These are phyloP conservation scores for Nitzschia sp. DNA, from an alignment of 108 stramenopile genomes.

Conservation along the genomic window DNA sequence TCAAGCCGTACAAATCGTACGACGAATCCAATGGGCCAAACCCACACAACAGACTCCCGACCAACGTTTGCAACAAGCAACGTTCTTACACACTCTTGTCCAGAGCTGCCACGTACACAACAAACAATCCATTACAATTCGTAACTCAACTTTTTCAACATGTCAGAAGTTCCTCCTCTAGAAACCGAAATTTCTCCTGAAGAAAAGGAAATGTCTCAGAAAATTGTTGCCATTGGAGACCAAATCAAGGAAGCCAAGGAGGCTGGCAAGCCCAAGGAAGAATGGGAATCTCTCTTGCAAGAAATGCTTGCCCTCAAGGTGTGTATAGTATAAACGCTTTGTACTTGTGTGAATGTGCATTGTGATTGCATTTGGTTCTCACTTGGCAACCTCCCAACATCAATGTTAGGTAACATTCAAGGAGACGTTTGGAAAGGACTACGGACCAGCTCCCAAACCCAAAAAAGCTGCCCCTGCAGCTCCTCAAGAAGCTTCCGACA, in stretches of 20 bases:
- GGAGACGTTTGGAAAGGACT: constrained; percentile 63
- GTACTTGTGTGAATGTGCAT: too few species aligned
- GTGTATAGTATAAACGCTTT: background rate
- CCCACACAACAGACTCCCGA: too few species aligned
- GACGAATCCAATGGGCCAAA: too few species aligned
- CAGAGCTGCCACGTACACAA: too few species aligned
- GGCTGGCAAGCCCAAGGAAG: constrained; percentile 70
- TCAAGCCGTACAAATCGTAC: too few species aligned
- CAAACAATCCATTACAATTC: too few species aligned
- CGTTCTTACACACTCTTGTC: too few species aligned
- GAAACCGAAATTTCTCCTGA: constrained; percentile 9
- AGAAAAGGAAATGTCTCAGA: constrained; percentile 43
- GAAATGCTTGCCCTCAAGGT: constrained; percentile 76
- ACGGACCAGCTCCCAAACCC: constrained; percentile 37
- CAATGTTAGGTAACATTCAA: constrained; percentile 56
- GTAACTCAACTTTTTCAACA: too few species aligned
- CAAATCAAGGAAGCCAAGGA: constrained; percentile 72
- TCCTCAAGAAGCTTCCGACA: constrained; percentile 64
- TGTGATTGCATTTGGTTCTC: too few species aligned
- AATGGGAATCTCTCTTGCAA: constrained; percentile 72
- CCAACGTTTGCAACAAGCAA: too few species aligned
- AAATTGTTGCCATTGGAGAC: constrained; percentile 71
- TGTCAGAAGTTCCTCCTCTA: too few species aligned
- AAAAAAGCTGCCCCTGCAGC: constrained; percentile 39
- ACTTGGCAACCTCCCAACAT: background rate